These are phyloP conservation scores for Purpureocillium lavendulum DNA, from an alignment of 2,329 filamentous ascomycete species.

Conservation along the genomic window DNA sequence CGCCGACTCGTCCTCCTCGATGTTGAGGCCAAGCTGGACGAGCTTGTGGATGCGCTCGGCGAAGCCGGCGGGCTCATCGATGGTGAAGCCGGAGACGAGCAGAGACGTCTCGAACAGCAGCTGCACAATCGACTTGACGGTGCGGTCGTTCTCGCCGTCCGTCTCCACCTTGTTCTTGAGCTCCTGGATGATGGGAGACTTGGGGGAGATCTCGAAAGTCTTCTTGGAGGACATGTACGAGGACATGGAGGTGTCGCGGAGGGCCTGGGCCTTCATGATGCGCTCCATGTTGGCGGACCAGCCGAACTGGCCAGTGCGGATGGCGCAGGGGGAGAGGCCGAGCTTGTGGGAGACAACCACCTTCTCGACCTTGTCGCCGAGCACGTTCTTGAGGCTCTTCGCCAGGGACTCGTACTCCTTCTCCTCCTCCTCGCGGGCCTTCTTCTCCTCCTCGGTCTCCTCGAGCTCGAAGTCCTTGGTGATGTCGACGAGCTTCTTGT, in stretches of 20 bases:
- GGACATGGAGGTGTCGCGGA: slow-evolving; percentile 98
- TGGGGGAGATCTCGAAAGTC: slow-evolving; percentile 99
- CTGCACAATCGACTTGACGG: slow-evolving; percentile 98
- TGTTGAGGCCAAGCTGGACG: slow-evolving; percentile 92
- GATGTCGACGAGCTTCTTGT: slow-evolving; percentile 99
- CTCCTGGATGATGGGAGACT: slow-evolving; percentile 96
- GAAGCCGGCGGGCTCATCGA: slow-evolving; percentile 96
- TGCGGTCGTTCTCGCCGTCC: slow-evolving; percentile 97
- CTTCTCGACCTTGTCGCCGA: slow-evolving; percentile 99
- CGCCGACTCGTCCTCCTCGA: slow-evolving; percentile 80
- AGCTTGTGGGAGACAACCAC: slow-evolving; percentile 99
- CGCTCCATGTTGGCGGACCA: slow-evolving; percentile 99
- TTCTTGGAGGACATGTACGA: slow-evolving; percentile 99
- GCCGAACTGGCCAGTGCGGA: slow-evolving; percentile 98
- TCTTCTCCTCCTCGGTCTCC: slow-evolving; percentile 99
- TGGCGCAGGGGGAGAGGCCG: slow-evolving; percentile 86
- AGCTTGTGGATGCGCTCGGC: slow-evolving; percentile 99
- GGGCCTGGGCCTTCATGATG: slow-evolving; percentile 99
- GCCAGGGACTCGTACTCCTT: slow-evolving; percentile 94
- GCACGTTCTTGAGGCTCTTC: slow-evolving; percentile 98
- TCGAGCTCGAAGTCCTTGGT: slow-evolving; percentile 99
- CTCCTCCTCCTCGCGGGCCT: slow-evolving; percentile 86
- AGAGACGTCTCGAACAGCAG: slow-evolving; percentile 98
- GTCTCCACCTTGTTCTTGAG: slow-evolving; percentile 98
- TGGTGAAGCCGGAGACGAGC: slow-evolving; percentile 97